Conservation (phyloP, 148 eudicot genomes). For the Rheum nobile region DNA sequence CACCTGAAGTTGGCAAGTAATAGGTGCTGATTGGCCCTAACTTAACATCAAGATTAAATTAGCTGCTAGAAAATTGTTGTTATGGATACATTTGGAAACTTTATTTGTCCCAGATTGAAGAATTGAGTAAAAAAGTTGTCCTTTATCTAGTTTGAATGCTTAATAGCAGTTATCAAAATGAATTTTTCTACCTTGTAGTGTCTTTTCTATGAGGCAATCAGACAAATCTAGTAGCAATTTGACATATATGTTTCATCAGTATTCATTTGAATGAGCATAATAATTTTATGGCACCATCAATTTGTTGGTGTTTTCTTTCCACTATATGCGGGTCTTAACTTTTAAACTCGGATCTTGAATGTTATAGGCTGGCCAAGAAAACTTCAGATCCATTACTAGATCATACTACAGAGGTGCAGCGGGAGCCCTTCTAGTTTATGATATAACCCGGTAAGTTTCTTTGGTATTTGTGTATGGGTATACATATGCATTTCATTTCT, state of each 20-base stretch:
- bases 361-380: constrained; percentile 66
- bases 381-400: constrained; percentile 65
- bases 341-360: background rate
- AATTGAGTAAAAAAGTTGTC: background rate
- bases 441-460: constrained; percentile 45
- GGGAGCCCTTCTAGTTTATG: constrained; percentile 66
- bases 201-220: background rate
- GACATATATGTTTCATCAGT: background rate
- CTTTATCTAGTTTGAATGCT: background rate
- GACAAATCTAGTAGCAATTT: background rate
- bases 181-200: background rate
- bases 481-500: background rate
- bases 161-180: background rate
- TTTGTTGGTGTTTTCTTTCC: background rate
- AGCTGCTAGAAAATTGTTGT: background rate
- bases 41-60: background rate
- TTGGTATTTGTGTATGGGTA: background rate
- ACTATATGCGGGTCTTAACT: background rate
- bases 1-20: background rate
- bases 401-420: constrained; percentile 73
- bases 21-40: background rate
- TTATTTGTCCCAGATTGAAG: background rate
- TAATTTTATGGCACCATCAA: background rate
- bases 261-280: background rate
- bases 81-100: background rate